Percentiles rank a stretch among this genome's conserved stretches.
phyloP scores from a whole-genome alignment of 768 basidiomycete species.

The Guyanaporus albipodus region DNA sequence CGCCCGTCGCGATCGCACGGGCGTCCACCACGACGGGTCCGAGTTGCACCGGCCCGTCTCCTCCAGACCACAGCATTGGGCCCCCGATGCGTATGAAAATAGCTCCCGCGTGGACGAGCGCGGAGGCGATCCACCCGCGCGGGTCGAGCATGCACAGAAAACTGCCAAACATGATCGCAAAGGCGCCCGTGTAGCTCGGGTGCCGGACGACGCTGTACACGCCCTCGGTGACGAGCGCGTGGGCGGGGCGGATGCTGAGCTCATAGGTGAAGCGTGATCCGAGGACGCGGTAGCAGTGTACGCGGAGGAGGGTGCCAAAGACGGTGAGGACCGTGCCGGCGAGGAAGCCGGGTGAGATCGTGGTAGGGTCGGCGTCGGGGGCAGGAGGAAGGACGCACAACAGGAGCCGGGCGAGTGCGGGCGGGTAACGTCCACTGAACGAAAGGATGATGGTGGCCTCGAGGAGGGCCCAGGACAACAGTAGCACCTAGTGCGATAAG shows the following conservation, averaged over 20 bases:
- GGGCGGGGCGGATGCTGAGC: conserved; percentile 17
- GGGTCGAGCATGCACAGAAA: conserved; percentile 6
- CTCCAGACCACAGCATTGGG: no score
- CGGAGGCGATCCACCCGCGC: neutral
- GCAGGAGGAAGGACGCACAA: neutral
- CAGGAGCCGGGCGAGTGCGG: neutral
- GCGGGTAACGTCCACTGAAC: neutral
- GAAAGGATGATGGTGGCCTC: conserved; percentile 1
- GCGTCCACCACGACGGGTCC: no score
- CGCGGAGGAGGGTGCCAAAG: conserved; percentile 13
- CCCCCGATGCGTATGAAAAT: no score
- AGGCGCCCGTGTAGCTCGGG: conserved; percentile 23
- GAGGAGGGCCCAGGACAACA: conserved; percentile 6
- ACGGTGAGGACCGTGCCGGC: conserved; percentile 4
- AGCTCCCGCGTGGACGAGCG: neutral
- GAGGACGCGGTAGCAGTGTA: conserved; percentile 16
- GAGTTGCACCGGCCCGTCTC: no score
- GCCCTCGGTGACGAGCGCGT: conserved; percentile 26
- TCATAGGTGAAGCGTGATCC: conserved; percentile 32
- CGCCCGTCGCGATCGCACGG: no score
- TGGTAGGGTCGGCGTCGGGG: neutral
- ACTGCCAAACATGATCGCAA: neutral
- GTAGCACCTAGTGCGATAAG: neutral
- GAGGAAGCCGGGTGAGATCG: conserved; percentile 6
- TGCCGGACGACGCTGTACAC: conserved; percentile 30